These are phyloP conservation scores for Xenoacremonium recifei DNA, from an alignment of 2,329 filamentous ascomycete species.

Conservation along the genomic window DNA sequence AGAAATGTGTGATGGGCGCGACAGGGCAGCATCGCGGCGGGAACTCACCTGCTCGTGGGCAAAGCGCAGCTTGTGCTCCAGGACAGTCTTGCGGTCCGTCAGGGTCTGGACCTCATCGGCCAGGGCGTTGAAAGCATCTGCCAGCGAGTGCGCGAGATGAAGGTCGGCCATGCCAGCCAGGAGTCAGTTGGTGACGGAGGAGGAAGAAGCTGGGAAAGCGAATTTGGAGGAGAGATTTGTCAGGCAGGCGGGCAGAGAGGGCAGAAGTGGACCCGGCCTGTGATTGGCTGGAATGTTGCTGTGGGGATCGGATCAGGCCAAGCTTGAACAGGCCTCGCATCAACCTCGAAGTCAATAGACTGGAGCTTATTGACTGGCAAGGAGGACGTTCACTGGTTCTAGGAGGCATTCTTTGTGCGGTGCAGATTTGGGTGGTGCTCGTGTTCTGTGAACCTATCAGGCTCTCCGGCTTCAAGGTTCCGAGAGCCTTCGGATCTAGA, in stretches of 20 bases:
- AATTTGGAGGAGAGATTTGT: conserved; percentile 17
- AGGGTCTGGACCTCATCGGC: conserved; percentile 64
- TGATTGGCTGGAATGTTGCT: conserved; percentile 9
- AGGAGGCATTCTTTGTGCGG: no score
- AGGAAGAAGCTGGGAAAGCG: conserved; percentile 8
- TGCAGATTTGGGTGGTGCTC: no score
- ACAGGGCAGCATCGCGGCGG: no score
- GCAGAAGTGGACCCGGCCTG: not conserved
- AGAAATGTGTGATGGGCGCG: conserved; percentile 4
- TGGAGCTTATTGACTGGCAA: no score
- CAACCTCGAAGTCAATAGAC: no score
- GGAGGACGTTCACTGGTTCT: no score
- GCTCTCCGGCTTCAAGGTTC: no score
- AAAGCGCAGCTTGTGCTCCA: conserved; percentile 66
- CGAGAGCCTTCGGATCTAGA: no score
- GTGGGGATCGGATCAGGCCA: not conserved
- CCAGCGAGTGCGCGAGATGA: conserved; percentile 53
- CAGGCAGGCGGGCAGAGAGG: conserved; percentile 16
- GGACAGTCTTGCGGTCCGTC: conserved; percentile 61
- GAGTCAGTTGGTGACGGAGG: conserved; percentile 11
- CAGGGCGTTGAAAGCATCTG: conserved; percentile 63
- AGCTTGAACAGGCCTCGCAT: no score
- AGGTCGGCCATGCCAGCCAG: conserved; percentile 39
- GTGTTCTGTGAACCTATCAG: no score
- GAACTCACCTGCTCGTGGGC: conserved; percentile 63